Evolutionary conservation across 176 grass and related monocot genomes (phyloP).

Genomic region (Aegilops umbellulata): DNA sequence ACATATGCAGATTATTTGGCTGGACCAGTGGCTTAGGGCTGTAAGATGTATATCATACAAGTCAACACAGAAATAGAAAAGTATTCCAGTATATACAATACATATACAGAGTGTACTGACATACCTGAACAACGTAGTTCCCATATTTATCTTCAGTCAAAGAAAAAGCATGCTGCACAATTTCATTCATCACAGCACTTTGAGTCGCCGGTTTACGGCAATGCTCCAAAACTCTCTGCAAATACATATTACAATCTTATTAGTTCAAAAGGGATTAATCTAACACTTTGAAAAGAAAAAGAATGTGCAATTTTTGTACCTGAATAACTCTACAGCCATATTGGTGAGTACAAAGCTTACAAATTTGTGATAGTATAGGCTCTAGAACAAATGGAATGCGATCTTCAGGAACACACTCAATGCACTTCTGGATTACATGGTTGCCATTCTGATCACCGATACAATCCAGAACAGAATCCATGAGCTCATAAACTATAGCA

Average conservation of each 20-base stretch:
- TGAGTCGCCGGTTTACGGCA: slow-evolving; percentile 64
- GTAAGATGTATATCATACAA: not conserved
- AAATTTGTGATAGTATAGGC: slow-evolving; percentile 65
- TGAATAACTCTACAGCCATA: slow-evolving; percentile 99
- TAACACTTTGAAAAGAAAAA: not conserved
- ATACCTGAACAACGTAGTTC: slow-evolving; percentile 87
- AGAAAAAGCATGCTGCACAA: slow-evolving; percentile 50
- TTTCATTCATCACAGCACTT: slow-evolving; percentile 67
- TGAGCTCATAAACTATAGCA: slow-evolving; percentile 75
- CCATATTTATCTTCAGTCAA: slow-evolving; percentile 85
- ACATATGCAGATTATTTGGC: not conserved
- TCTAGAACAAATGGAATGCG: slow-evolving; percentile 76
- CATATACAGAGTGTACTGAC: slow-evolving; percentile 6
- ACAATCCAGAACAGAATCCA: slow-evolving; percentile 71
- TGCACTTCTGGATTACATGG: slow-evolving; percentile 98
- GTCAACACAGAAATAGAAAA: not conserved
- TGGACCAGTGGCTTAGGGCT: not conserved
- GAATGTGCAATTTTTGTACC: slow-evolving; percentile 33
- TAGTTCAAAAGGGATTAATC: not conserved
- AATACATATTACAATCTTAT: not conserved
- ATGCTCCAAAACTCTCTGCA: slow-evolving; percentile 77
- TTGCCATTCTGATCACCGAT: slow-evolving; percentile 96
- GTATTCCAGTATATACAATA: not conserved
- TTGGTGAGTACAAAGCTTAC: slow-evolving; percentile 72
- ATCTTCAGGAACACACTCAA: slow-evolving; percentile 90